These are phyloP conservation scores for Cystobasidium slooffiae DNA, from an alignment of 1,284 basidiomycete species.

Conservation along the genomic window DNA sequence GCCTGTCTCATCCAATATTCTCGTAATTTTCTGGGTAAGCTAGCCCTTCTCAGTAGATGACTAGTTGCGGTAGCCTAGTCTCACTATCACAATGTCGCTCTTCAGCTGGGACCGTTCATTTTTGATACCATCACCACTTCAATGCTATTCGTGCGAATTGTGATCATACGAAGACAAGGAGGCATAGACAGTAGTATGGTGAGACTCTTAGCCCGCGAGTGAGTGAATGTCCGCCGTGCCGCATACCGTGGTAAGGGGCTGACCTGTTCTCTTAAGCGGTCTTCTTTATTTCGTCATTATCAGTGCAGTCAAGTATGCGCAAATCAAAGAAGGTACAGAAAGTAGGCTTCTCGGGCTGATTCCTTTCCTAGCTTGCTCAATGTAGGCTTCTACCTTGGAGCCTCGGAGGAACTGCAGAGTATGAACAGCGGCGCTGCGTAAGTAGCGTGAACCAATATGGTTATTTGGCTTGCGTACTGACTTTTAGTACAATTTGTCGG, in stretches of 20 bases:
- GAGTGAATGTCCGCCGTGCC: background rate
- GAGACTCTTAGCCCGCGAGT: conserved; percentile 17
- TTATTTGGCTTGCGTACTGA: background rate
- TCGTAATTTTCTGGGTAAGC: conserved; percentile 21
- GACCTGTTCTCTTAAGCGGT: conserved; percentile 6
- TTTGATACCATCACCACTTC: conserved; percentile 19
- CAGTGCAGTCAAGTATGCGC: conserved; percentile 10
- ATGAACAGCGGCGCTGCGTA: conserved; percentile 28
- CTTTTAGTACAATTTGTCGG: too few relatives aligned
- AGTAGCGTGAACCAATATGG: background rate
- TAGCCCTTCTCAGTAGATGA: too few relatives aligned
- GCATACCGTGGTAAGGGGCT: background rate
- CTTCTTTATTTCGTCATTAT: conserved; percentile 26
- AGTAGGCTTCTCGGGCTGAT: background rate
- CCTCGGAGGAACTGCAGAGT: background rate
- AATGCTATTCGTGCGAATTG: conserved; percentile 6
- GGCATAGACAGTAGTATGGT: conserved; percentile 10
- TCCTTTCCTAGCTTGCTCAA: conserved; percentile 25
- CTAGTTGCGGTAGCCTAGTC: too few relatives aligned
- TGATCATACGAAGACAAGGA: conserved; percentile 4
- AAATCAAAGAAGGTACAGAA: too few relatives aligned
- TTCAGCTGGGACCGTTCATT: conserved; percentile 22
- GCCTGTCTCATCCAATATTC: conserved; percentile 9
- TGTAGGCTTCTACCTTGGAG: conserved; percentile 35
- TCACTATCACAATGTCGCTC: too few relatives aligned